Percentiles rank a stretch among this genome's conserved stretches.
phyloP scores from a whole-genome alignment of 2,329 filamentous ascomycete species.

The Thielaviopsis populi region DNA sequence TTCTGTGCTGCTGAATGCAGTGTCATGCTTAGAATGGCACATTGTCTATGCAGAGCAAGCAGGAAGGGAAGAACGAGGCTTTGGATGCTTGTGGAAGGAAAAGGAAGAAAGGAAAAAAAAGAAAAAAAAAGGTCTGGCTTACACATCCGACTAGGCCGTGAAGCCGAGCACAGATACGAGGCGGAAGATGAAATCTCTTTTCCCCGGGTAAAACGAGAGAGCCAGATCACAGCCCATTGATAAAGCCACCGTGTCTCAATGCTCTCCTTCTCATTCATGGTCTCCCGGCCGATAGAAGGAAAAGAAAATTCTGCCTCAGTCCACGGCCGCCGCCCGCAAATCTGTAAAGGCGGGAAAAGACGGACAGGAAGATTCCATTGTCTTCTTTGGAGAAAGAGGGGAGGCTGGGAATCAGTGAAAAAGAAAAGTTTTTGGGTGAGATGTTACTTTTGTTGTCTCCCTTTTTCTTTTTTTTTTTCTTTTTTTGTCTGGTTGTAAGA shows the following conservation, averaged over 20 bases:
- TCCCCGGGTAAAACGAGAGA: no score
- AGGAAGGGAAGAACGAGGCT: background rate
- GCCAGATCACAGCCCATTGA: background rate
- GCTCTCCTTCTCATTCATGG: background rate
- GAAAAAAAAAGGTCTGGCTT: background rate
- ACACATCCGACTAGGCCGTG: background rate
- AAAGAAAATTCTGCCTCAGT: background rate
- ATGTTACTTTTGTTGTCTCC: background rate
- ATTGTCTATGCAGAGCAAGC: conserved; percentile 1
- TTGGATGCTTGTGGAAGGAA: background rate
- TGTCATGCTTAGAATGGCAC: background rate
- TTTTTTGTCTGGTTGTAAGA: background rate
- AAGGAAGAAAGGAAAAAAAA: background rate
- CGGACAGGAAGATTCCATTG: background rate
- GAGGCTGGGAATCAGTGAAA: conserved; percentile 3
- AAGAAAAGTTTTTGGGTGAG: background rate
- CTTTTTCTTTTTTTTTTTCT: background rate
- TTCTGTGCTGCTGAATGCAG: background rate
- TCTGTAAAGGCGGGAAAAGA: background rate
- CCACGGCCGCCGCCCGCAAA: background rate
- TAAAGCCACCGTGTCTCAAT: conserved; percentile 3
- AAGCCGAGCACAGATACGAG: background rate
- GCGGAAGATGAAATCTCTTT: no score
- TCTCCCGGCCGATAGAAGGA: background rate
- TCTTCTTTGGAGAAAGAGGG: conserved; percentile 1